These are phyloP conservation scores for Erodium chrysanthum DNA, from an alignment of 441 rosid genomes.

Conservation along the genomic window DNA sequence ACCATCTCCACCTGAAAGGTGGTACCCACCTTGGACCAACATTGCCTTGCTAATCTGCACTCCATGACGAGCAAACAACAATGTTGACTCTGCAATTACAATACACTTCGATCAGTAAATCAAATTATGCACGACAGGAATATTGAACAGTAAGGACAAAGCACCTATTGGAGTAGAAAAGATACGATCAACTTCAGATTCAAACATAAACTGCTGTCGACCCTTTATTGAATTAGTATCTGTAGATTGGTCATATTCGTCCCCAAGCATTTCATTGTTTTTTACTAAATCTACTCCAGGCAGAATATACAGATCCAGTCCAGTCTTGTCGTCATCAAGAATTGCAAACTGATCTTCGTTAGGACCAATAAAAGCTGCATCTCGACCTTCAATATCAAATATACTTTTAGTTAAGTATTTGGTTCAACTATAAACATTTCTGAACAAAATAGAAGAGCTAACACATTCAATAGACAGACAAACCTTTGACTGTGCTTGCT, in stretches of 20 bases:
- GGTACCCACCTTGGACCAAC: constrained; percentile 57
- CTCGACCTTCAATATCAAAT: constrained; percentile 49
- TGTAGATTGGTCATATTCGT: constrained; percentile 46
- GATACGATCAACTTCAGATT: constrained; percentile 81
- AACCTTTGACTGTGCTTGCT: constrained; percentile 82
- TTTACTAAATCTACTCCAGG: constrained; percentile 59
- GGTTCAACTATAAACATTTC: constrained; percentile 17
- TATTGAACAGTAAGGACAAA: constrained; percentile 16
- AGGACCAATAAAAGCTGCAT: constrained; percentile 89
- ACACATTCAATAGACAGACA: constrained; percentile 17
- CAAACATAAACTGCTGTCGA: constrained; percentile 81
- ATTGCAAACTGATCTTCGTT: constrained; percentile 79
- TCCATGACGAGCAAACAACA: constrained; percentile 85
- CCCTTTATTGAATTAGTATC: constrained; percentile 67
- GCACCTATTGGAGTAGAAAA: constrained; percentile 95
- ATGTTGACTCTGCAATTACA: constrained; percentile 67
- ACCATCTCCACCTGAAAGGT: constrained; percentile 58
- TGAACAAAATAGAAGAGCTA: constrained; percentile 3
- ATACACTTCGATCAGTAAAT: constrained; percentile 30
- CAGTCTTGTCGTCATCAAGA: constrained; percentile 93
- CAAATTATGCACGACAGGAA: constrained; percentile 11
- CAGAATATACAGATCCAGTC: constrained; percentile 62
- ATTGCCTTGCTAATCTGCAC: constrained; percentile 75
- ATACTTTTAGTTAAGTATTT: constrained; percentile 14
- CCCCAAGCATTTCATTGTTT: constrained; percentile 52